Conservation (phyloP, 306 rosid genomes). For the Comarum palustre region DNA sequence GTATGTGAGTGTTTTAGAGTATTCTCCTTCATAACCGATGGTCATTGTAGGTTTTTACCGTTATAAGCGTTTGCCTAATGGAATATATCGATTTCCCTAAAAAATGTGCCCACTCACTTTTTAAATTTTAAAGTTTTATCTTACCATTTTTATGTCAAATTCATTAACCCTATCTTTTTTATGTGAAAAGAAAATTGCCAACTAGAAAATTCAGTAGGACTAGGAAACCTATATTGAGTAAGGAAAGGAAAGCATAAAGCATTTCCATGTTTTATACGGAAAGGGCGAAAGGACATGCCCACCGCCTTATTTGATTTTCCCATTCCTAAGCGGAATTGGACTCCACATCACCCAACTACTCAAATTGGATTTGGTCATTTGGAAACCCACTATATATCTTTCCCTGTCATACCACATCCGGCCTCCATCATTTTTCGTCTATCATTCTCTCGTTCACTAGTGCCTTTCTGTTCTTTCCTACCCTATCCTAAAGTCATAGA, state of each 20-base stretch:
- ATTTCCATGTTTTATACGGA: background rate
- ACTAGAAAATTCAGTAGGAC: no score
- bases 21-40: no score
- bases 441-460: background rate
- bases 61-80: no score
- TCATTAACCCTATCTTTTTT: no score
- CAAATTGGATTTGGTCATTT: background rate
- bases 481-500: background rate
- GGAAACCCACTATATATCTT: background rate
- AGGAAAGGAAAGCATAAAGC: background rate
- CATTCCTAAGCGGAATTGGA: background rate
- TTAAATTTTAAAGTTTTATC: no score
- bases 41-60: no score
- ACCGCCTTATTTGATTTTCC: background rate
- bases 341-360: background rate
- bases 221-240: background rate
- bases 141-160: no score
- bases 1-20: no score
- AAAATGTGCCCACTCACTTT: no score
- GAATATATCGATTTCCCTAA: no score
- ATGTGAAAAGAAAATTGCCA: no score
- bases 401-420: background rate
- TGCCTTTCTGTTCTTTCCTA: background rate
- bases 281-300: background rate
- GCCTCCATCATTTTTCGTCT: background rate